Conservation (phyloP, 345 rosid species). For the Arabidopsis suecica region DNA sequence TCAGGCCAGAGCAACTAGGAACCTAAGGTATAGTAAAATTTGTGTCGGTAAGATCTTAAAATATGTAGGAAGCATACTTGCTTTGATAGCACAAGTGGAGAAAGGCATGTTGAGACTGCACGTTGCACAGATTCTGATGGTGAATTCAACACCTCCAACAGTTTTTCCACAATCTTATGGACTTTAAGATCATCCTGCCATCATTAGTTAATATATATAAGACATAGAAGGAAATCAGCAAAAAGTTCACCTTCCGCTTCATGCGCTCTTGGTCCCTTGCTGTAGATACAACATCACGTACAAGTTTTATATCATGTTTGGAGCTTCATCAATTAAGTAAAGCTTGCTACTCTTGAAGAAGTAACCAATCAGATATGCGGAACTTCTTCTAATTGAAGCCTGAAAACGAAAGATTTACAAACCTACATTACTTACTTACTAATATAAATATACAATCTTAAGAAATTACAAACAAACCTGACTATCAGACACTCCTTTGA, state of each 20-base stretch:
- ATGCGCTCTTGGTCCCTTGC: slow-evolving; percentile 94
- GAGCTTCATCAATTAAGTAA: slow-evolving; percentile 93
- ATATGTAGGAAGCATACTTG: slow-evolving; percentile 56
- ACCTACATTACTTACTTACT: slow-evolving; percentile 17
- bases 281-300: slow-evolving; percentile 94
- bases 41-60: slow-evolving; percentile 2
- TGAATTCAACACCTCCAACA: slow-evolving; percentile 93
- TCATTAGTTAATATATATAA: slow-evolving; percentile 31
- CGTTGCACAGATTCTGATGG: slow-evolving; percentile 99
- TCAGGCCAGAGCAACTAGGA: slow-evolving; percentile 21
- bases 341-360: slow-evolving; percentile 91
- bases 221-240: slow-evolving; percentile 26
- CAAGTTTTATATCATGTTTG: slow-evolving; percentile 88
- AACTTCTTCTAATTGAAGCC: slow-evolving; percentile 90
- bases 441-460: slow-evolving; percentile 3
- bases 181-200: slow-evolving; percentile 96
- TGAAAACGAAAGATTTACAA: slow-evolving; percentile 46
- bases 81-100: slow-evolving; percentile 87
- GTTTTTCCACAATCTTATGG: slow-evolving; percentile 85
- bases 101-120: slow-evolving; percentile 86
- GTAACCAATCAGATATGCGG: slow-evolving; percentile 86
- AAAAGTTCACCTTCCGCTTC: slow-evolving; percentile 68
- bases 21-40: slow-evolving; percentile 21
- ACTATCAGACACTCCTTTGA: slow-evolving; percentile 79
- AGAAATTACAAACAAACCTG: slow-evolving; percentile 54